These are phyloP conservation scores for Tephrocybe rancida DNA, from an alignment of 768 basidiomycete genomes.

Conservation along the genomic window DNA sequence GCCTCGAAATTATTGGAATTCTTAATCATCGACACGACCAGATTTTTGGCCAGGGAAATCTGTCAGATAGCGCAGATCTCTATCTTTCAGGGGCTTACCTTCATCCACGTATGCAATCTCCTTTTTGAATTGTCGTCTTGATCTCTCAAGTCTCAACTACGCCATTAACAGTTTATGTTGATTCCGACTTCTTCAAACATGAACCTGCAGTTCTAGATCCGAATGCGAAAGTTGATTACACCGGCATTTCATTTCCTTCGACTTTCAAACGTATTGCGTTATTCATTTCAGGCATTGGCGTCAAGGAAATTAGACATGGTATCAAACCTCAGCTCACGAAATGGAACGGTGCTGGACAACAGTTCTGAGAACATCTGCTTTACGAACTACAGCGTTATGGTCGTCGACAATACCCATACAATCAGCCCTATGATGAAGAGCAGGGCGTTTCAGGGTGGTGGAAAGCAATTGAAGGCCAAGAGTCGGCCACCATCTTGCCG, in stretches of 20 bases:
- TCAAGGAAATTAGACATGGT: not conserved
- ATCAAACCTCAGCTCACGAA: not conserved
- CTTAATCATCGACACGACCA: conserved; percentile 23
- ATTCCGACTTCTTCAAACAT: conserved; percentile 9
- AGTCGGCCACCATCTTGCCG: conserved; percentile 24
- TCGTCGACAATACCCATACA: conserved; percentile 8
- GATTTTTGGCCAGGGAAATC: conserved; percentile 21
- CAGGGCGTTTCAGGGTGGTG: not conserved
- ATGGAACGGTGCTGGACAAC: not conserved
- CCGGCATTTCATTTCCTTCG: not conserved
- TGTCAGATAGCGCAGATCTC: conserved; percentile 16
- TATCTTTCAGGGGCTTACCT: conserved; percentile 26
- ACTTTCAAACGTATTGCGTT: not conserved
- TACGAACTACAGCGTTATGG: conserved; percentile 1
- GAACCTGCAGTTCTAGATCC: not conserved
- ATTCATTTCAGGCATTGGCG: not conserved
- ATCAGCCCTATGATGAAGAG: not conserved
- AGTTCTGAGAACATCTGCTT: not conserved
- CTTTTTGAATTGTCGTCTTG: not conserved
- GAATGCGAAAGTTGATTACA: not conserved
- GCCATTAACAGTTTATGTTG: conserved; percentile 18
- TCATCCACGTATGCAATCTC: conserved; percentile 22
- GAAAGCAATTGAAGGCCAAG: conserved; percentile 3
- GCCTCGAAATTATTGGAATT: conserved; percentile 18
- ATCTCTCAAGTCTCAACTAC: too few species aligned